Evolutionary conservation across 2,329 filamentous ascomycete genomes (phyloP), one percentile per base, ranked within the genome.

Genomic region (Colletotrichum sp.): DNA sequence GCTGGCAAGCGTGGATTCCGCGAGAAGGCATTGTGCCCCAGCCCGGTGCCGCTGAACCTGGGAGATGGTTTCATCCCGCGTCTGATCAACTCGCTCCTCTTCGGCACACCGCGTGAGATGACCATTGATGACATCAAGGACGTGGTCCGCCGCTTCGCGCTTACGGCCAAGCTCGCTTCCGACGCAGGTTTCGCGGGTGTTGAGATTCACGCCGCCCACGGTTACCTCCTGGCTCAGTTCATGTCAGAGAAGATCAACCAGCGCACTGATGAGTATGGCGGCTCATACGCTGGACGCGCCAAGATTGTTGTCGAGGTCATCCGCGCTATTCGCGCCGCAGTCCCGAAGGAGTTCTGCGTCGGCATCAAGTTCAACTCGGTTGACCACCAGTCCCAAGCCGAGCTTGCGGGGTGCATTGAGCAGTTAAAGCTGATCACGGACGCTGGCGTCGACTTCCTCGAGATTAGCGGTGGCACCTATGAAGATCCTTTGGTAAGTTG

Each of bases 381-480:
- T 0, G 91, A 93, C 77, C 89, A 90, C 78, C 89, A 91, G 77
- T 82, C 85, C 3, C 81, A 82, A 6, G 82, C 84, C 77, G 84
- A 84, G 67, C 78, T 91, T 24, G 82, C 88, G 12, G 91, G 92
- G 15, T 90, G 88, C 44, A 83, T 94, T 52, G 88, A 90, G 72
- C 92, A 94, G 80, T 85, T 93, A 12, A 82, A 85, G n/a, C 80
- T 86, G 21, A 87, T 93, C 6, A 82, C 82, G 0, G 84, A 83
- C 7, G 87, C 86, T 52, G 89, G 85, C 7, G 83, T 95, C 2
- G 93, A 95, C 82, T 94, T 94, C 78, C 83, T 95, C 3, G 93
- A 95, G 82, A 88, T 95, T 30, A 92, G 89, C 21, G 93, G 93
- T 1, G 93, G 93, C 0, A 89, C 82, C 0, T 92, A 90, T 77